Conservation (phyloP, 2,329 filamentous ascomycete genomes). For the Cyphellophora attinorum region DNA sequence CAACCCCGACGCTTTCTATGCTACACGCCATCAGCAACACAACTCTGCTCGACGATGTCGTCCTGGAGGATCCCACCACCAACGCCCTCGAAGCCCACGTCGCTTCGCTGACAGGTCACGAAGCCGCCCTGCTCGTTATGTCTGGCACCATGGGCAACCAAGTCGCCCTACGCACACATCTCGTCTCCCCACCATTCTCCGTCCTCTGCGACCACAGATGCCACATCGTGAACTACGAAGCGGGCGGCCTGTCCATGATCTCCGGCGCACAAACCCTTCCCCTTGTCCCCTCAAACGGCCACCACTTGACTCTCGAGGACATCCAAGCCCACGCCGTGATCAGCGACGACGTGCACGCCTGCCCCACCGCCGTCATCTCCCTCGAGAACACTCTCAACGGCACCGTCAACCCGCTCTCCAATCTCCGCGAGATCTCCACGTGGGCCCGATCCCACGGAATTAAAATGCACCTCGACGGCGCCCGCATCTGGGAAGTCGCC, state of each 20-base stretch:
- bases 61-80: slow-evolving; percentile 70
- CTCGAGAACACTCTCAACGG: slow-evolving; percentile 81
- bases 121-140: slow-evolving; percentile 69
- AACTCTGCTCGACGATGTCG: slow-evolving; percentile 76
- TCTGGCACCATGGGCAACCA: slow-evolving; percentile 96
- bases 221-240: slow-evolving; percentile 62
- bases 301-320: slow-evolving; percentile 69
- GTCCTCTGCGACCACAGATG: slow-evolving; percentile 70
- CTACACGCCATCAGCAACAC: slow-evolving; percentile 65
- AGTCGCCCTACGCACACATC: slow-evolving; percentile 66
- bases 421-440: slow-evolving; percentile 57
- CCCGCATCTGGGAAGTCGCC: slow-evolving; percentile 72
- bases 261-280: slow-evolving; percentile 61
- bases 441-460: slow-evolving; percentile 60
- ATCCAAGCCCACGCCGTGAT: slow-evolving; percentile 56
- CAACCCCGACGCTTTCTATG: slow-evolving; percentile 72
- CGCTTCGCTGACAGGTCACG: slow-evolving; percentile 63
- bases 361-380: slow-evolving; percentile 70
- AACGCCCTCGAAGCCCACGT: slow-evolving; percentile 65
- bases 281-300: slow-evolving; percentile 59
- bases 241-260: slow-evolving; percentile 59
- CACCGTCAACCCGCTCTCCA: slow-evolving; percentile 64
- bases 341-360: slow-evolving; percentile 62
- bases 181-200: slow-evolving; percentile 69
- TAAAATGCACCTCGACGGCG: slow-evolving; percentile 68